These are phyloP conservation scores for Cyclospora cayetanensis DNA, from an alignment of 169 alveolate species.

Conservation along the genomic window DNA sequence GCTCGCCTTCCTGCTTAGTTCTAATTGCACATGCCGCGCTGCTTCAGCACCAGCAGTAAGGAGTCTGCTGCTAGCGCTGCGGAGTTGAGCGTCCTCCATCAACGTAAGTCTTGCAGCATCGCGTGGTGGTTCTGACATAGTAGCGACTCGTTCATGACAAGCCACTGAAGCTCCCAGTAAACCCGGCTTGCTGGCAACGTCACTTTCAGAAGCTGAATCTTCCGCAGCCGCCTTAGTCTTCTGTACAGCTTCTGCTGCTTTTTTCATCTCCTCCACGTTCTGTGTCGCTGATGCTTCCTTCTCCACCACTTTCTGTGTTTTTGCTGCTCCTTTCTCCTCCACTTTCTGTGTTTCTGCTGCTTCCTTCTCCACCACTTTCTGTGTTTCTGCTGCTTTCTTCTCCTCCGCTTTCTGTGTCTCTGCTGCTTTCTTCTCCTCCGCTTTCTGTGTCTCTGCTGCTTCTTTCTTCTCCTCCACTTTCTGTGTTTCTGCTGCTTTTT, in stretches of 20 bases:
- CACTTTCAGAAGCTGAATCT: no score
- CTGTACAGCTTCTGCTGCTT: background rate
- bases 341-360: background rate
- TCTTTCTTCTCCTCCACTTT: background rate
- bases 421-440: background rate
- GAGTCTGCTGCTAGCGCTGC: background rate
- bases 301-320: background rate
- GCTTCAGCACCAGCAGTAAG: background rate
- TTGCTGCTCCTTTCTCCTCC: background rate
- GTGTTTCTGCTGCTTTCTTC: background rate
- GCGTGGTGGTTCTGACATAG: no score
- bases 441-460: background rate
- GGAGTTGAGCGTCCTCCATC: no score
- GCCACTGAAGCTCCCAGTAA: no score
- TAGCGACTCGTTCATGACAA: no score
- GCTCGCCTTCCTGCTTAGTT: background rate
- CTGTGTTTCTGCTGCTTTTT: background rate
- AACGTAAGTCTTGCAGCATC: no score
- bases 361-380: background rate
- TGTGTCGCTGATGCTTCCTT: background rate
- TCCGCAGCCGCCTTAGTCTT: background rate
- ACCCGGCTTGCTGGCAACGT: no score
- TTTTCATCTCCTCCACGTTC: background rate
- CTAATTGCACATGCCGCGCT: background rate
- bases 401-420: background rate